Conservation (phyloP, 441 rosid genomes). For the Erysimum cheiri region DNA sequence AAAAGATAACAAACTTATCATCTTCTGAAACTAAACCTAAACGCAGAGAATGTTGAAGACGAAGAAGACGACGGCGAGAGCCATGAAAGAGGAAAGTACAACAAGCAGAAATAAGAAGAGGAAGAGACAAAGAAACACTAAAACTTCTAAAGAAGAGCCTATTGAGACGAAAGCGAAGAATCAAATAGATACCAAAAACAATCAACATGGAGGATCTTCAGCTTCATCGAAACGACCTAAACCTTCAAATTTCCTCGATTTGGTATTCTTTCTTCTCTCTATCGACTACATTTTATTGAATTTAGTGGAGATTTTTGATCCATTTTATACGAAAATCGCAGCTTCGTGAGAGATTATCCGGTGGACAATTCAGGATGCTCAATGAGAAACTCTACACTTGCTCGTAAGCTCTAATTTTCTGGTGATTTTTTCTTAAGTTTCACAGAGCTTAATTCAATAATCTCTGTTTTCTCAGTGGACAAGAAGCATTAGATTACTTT, state of each 20-base stretch:
- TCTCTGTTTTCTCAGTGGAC: constrained; percentile 54
- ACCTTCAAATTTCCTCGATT: constrained; percentile 68
- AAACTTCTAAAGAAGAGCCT: constrained; percentile 37
- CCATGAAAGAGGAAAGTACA: constrained; percentile 49
- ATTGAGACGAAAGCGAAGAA: constrained; percentile 16
- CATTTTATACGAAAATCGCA: constrained; percentile 40
- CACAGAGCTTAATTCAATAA: constrained; percentile 8
- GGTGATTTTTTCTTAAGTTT: neutral
- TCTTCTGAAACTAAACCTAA: constrained; percentile 28
- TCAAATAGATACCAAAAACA: constrained; percentile 14
- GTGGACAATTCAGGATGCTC: constrained; percentile 90
- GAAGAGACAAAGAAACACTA: constrained; percentile 51
- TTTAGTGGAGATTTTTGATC: constrained; percentile 23
- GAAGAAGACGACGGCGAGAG: constrained; percentile 21
- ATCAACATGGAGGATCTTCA: constrained; percentile 41
- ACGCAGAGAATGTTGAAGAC: constrained; percentile 11
- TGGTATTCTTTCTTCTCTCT: constrained; percentile 45
- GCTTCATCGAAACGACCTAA: constrained; percentile 52
- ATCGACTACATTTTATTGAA: neutral
- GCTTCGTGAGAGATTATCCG: constrained; percentile 81
- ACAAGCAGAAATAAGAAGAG: constrained; percentile 56
- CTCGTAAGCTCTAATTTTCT: constrained; percentile 54
- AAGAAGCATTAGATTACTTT: constrained; percentile 77
- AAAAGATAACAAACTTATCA: neutral
- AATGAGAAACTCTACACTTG: constrained; percentile 94